Percentiles rank a stretch among this genome's conserved stretches.
Evolutionary conservation across 805 yeast genomes (phyloP).

Genomic region (Myxozyma neotropica): DNA sequence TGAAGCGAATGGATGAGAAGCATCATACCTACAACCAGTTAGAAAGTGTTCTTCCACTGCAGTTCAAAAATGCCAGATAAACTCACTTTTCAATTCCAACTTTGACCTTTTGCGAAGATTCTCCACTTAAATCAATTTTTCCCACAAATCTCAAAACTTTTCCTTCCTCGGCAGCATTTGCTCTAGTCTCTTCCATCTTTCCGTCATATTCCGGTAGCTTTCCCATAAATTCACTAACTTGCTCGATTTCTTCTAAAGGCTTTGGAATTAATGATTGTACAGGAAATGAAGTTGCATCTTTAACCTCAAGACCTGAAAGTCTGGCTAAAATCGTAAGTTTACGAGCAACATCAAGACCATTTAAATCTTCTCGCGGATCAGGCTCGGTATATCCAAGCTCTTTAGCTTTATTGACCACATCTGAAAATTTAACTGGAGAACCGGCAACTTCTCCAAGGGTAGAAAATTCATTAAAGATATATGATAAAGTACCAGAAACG

Average conservation of each 20-base stretch:
- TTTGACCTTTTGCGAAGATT: constrained; percentile 52
- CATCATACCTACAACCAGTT: constrained; percentile 69
- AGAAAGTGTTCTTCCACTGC: no score
- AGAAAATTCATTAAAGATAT: constrained; percentile 91
- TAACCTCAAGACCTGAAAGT: constrained; percentile 80
- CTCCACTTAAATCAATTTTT: constrained; percentile 65
- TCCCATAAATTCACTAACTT: constrained; percentile 55
- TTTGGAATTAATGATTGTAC: constrained; percentile 92
- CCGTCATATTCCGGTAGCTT: constrained; percentile 81
- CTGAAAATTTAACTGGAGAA: constrained; percentile 72
- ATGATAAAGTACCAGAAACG: constrained; percentile 92
- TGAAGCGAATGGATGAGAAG: constrained; percentile 93
- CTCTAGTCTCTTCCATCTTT: constrained; percentile 74
- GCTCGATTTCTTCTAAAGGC: constrained; percentile 68
- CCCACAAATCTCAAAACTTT: constrained; percentile 95
- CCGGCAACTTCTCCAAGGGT: constrained; percentile 52
- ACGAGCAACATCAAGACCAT: constrained; percentile 98
- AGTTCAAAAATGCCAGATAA: no score
- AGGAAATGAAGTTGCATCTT: constrained; percentile 89
- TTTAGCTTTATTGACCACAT: constrained; percentile 86
- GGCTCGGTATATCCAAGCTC: constrained; percentile 96
- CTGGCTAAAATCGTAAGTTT: constrained; percentile 96
- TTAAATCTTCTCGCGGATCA: constrained; percentile 98
- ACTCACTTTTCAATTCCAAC: constrained; percentile 72
- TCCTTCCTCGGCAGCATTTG: constrained; percentile 75